Evolutionary conservation across 2,329 filamentous ascomycete genomes (phyloP).

Genomic region (Arachnomyces sp.): DNA sequence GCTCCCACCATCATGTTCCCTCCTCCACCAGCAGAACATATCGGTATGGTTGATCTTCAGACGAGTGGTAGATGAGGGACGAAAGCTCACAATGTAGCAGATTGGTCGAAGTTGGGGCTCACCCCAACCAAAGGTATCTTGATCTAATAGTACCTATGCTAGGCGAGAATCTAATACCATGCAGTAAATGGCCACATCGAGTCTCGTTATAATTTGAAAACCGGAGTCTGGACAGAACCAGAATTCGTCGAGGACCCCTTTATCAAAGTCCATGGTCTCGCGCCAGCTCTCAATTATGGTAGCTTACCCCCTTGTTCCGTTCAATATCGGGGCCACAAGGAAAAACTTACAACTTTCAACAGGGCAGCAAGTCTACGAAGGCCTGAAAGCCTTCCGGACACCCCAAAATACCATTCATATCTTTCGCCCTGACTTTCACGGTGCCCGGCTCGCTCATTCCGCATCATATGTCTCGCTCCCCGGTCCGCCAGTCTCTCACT

Average conservation of each 20-base stretch:
- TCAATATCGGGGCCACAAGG: too few relatives aligned
- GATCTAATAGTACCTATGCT: too few relatives aligned
- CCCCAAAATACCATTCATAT: constrained; percentile 20
- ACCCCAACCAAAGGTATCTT: too few relatives aligned
- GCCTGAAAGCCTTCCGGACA: constrained; percentile 15
- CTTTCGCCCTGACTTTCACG: constrained; percentile 25
- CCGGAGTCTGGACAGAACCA: constrained; percentile 45
- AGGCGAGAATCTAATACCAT: constrained; percentile 19
- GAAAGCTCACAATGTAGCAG: too few relatives aligned
- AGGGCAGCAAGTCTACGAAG: background rate
- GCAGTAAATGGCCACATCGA: constrained; percentile 50
- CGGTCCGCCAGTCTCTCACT: constrained; percentile 20
- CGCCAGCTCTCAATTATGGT: constrained; percentile 46
- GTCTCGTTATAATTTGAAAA: constrained; percentile 42
- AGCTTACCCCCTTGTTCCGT: constrained; percentile 10
- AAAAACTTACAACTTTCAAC: constrained; percentile 15
- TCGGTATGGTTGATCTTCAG: too few relatives aligned
- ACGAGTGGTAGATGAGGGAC: too few relatives aligned
- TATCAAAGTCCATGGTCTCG: constrained; percentile 47
- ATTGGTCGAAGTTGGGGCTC: too few relatives aligned
- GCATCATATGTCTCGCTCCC: constrained; percentile 24
- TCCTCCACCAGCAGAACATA: too few relatives aligned
- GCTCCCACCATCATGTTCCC: too few relatives aligned
- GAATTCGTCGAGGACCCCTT: constrained; percentile 45
- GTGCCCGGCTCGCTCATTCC: constrained; percentile 21